phyloP scores from a whole-genome alignment of 805 yeast genomes.

The Dipodascopsis uninucleata region DNA sequence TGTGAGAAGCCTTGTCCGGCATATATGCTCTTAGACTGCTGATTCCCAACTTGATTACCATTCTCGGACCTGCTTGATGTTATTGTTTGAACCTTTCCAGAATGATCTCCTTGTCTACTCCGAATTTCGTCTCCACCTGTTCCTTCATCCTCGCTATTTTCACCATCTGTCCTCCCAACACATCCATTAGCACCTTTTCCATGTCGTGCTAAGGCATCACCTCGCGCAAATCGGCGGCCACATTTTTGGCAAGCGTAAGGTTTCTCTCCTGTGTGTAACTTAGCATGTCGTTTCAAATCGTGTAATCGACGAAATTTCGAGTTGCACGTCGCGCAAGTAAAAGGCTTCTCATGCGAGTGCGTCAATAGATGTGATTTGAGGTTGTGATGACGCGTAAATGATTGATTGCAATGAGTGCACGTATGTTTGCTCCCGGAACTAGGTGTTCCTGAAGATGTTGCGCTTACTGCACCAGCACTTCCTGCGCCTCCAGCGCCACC shows the following conservation, averaged over 20 bases:
- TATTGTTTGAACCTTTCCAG: too few relatives aligned
- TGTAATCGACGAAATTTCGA: slow-evolving; percentile 66
- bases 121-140: slow-evolving; percentile 3
- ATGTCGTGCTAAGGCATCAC: slow-evolving; percentile 73
- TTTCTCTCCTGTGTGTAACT: slow-evolving; percentile 71
- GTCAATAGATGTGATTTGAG: slow-evolving; percentile 68
- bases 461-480: too few relatives aligned
- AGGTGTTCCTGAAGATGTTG: too few relatives aligned
- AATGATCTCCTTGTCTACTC: slow-evolving; percentile 1
- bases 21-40: slow-evolving; percentile 4
- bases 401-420: slow-evolving; percentile 59
- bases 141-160: slow-evolving; percentile 18
- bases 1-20: slow-evolving; percentile 10
- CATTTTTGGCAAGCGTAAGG: slow-evolving; percentile 63
- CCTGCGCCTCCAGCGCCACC: too few relatives aligned
- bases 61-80: too few relatives aligned
- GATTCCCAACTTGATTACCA: too few relatives aligned
- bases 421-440: slow-evolving; percentile 23
- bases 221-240: slow-evolving; percentile 63
- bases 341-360: slow-evolving; percentile 64
- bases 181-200: slow-evolving; percentile 45
- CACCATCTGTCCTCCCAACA: slow-evolving; percentile 28
- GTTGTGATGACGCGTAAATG: slow-evolving; percentile 70
- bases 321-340: slow-evolving; percentile 57
- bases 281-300: slow-evolving; percentile 71